Percentiles rank a stretch among this genome's conserved stretches.
Evolutionary conservation across 176 grass and related monocot genomes (phyloP).

Genomic region (Oropetium thomaeum): DNA sequence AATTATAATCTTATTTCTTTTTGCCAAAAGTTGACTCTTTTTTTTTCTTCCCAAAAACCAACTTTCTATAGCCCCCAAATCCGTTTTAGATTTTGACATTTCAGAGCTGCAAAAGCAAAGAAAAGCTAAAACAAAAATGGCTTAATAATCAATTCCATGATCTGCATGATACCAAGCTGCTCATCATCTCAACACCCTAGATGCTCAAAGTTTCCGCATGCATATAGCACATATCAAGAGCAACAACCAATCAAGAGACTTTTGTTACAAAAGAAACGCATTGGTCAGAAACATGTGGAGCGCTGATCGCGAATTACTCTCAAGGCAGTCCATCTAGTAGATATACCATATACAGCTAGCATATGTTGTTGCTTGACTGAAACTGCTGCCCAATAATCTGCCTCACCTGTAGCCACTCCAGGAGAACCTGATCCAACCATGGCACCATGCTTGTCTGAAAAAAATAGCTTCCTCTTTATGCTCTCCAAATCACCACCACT

Average conservation of each 20-base stretch:
- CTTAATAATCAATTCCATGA: no score
- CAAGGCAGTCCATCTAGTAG: background rate
- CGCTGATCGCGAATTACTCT: background rate
- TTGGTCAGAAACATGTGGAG: constrained; percentile 16
- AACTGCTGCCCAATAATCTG: background rate
- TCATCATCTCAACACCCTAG: background rate
- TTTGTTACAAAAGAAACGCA: background rate
- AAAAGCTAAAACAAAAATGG: no score
- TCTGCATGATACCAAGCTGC: background rate
- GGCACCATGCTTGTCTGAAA: background rate
- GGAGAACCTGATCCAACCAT: constrained; percentile 20
- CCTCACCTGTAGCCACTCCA: background rate
- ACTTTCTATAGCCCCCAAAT: no score
- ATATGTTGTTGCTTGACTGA: background rate
- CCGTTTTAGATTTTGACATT: no score
- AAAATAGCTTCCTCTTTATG: background rate
- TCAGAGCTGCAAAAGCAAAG: no score
- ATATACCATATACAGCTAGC: background rate
- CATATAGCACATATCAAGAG: background rate
- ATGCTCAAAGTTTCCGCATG: background rate
- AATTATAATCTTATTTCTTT: no score
- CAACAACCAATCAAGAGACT: background rate
- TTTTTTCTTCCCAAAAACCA: no score
- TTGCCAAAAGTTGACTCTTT: no score
- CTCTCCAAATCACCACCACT: constrained; percentile 34